These are phyloP conservation scores for Thraustochytrium striatum DNA, from an alignment of 352 stramenopile genomes.

Conservation along the genomic window DNA sequence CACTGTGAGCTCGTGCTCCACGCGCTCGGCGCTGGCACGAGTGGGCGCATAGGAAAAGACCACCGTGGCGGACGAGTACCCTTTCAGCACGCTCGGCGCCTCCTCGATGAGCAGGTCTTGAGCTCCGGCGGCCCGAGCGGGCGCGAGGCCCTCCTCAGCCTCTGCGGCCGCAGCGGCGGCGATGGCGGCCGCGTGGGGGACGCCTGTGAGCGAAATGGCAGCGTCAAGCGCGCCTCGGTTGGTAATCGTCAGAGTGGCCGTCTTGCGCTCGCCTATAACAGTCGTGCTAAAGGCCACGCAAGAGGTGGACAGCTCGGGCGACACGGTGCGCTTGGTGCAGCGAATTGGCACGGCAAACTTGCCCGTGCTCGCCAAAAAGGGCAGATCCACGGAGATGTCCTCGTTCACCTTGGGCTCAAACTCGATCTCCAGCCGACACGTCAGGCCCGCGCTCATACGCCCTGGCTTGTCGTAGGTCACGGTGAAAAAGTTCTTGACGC, in stretches of 20 bases:
- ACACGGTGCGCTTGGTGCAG: slow-evolving; percentile 73
- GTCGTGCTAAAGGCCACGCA: slow-evolving; percentile 65
- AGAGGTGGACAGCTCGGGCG: slow-evolving; percentile 61
- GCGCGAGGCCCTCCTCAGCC: too few species aligned
- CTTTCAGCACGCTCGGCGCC: too few species aligned
- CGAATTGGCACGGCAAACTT: slow-evolving; percentile 68
- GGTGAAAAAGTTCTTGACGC: slow-evolving; percentile 76
- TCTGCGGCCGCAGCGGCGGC: too few species aligned
- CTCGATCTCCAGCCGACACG: neutral
- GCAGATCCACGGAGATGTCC: slow-evolving; percentile 67
- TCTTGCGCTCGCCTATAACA: slow-evolving; percentile 70
- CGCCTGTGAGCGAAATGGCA: slow-evolving; percentile 25
- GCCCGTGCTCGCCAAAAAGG: slow-evolving; percentile 69
- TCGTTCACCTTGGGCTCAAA: slow-evolving; percentile 58
- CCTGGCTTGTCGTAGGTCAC: slow-evolving; percentile 75
- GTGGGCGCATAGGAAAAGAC: too few species aligned
- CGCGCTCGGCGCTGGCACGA: too few species aligned
- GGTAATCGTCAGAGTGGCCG: slow-evolving; percentile 60
- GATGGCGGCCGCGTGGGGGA: too few species aligned
- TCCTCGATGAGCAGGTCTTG: too few species aligned
- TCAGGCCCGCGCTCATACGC: slow-evolving; percentile 74
- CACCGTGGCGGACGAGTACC: neutral
- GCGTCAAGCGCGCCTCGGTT: slow-evolving; percentile 70
- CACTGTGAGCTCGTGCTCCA: too few species aligned
- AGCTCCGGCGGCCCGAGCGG: too few species aligned